These are phyloP conservation scores for Boletus sp. DNA, from an alignment of 1,284 basidiomycete genomes.

Conservation along the genomic window DNA sequence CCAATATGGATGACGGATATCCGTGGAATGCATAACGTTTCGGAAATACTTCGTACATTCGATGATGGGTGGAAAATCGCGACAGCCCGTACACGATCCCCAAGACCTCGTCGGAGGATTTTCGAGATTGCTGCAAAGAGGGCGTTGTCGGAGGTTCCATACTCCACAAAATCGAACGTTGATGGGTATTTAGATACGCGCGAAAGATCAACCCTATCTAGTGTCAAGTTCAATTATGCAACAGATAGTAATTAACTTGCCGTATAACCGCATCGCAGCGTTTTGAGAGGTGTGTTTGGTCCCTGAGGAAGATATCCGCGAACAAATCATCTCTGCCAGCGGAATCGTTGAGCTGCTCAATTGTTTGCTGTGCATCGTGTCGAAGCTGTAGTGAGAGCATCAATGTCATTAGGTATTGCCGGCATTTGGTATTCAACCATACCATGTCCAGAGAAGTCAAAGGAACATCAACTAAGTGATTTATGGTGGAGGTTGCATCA, in stretches of 20 bases:
- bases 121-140: slow-evolving; percentile 52
- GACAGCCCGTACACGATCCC: slow-evolving; percentile 60
- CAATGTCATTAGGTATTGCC: neutral
- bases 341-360: slow-evolving; percentile 55
- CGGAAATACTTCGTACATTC: slow-evolving; percentile 44
- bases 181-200: slow-evolving; percentile 47
- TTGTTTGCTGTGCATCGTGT: slow-evolving; percentile 70
- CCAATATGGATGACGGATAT: slow-evolving; percentile 62
- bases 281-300: slow-evolving; percentile 54
- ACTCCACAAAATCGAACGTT: slow-evolving; percentile 50
- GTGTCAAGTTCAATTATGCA: slow-evolving; percentile 5
- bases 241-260: slow-evolving; percentile 36
- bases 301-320: slow-evolving; percentile 68
- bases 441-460: slow-evolving; percentile 68
- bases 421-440: slow-evolving; percentile 2
- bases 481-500: slow-evolving; percentile 76
- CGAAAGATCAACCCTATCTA: slow-evolving; percentile 57
- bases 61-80: slow-evolving; percentile 54
- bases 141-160: slow-evolving; percentile 55
- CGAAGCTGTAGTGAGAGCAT: slow-evolving; percentile 50
- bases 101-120: slow-evolving; percentile 64
- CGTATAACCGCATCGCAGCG: slow-evolving; percentile 66
- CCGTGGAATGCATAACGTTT: slow-evolving; percentile 44
- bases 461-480: slow-evolving; percentile 78
- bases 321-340: slow-evolving; percentile 62